Evolutionary conservation across 2,329 filamentous ascomycete species (phyloP).

Genomic region (Metarhizium brunneum): DNA sequence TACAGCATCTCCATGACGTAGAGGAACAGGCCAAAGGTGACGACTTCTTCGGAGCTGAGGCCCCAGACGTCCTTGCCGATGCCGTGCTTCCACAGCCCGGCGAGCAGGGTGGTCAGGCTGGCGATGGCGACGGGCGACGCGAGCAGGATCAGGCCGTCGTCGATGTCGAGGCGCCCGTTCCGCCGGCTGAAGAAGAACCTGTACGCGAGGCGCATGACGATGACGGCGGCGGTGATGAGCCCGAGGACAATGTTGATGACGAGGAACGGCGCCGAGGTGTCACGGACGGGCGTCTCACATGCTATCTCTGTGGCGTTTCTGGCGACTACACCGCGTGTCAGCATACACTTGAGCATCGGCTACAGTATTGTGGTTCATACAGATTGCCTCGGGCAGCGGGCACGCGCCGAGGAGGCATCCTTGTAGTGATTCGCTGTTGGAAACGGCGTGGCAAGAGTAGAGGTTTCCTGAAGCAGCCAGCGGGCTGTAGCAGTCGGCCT

Average conservation of each 20-base stretch:
- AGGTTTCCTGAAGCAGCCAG: neutral
- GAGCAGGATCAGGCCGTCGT: conserved; percentile 1
- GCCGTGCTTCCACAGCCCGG: neutral
- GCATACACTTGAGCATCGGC: neutral
- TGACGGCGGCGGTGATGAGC: neutral
- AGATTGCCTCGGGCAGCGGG: neutral
- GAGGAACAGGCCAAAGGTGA: conserved; percentile 25
- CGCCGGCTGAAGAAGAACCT: neutral
- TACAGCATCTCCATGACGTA: conserved; percentile 29
- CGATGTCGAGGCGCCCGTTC: neutral
- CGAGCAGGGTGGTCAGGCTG: neutral
- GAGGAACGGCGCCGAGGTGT: neutral
- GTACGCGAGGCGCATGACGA: neutral
- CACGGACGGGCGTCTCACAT: neutral
- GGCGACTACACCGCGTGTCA: neutral
- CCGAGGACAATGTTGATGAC: conserved; percentile 1
- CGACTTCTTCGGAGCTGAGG: neutral
- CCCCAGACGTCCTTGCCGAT: conserved; percentile 1
- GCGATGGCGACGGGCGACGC: conserved; percentile 2
- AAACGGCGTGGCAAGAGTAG: neutral
- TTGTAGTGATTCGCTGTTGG: neutral
- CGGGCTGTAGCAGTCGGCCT: neutral
- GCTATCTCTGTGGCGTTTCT: conserved; percentile 1
- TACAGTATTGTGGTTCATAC: neutral
- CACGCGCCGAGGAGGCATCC: neutral